Evolutionary conservation across 192 early-diverging fungal species (phyloP).

Genomic region (Backusella liffmaniae): DNA sequence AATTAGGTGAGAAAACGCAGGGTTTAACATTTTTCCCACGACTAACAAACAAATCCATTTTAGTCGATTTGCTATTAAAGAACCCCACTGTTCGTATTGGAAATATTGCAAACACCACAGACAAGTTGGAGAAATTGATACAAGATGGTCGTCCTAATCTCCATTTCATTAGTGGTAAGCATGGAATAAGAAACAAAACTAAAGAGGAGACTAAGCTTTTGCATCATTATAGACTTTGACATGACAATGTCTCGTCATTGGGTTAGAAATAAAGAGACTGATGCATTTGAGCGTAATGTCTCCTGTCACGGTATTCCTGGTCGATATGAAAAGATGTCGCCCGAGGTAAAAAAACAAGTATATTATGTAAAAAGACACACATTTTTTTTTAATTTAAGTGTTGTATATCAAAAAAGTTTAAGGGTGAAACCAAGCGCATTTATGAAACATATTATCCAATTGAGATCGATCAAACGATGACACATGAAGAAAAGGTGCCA

Average conservation of each 20-base stretch:
- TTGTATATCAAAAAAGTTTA: slow-evolving; percentile 40
- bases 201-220: not conserved
- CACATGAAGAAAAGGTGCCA: slow-evolving; percentile 56
- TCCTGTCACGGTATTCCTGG: slow-evolving; percentile 48
- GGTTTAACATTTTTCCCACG: not conserved
- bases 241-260: slow-evolving; percentile 65
- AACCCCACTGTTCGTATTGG: slow-evolving; percentile 36
- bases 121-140: slow-evolving; percentile 51
- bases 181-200: not conserved
- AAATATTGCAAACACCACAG: slow-evolving; percentile 30
- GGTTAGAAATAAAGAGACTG: slow-evolving; percentile 30
- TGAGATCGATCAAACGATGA: slow-evolving; percentile 52
- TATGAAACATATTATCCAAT: slow-evolving; percentile 73
- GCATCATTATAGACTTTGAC: slow-evolving; percentile 59
- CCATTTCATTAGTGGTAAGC: slow-evolving; percentile 59
- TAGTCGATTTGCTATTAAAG: slow-evolving; percentile 23
- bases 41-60: not conserved
- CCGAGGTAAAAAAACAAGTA: slow-evolving; percentile 33
- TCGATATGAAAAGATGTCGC: slow-evolving; percentile 26
- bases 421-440: slow-evolving; percentile 40
- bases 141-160: slow-evolving; percentile 44
- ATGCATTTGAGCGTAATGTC: slow-evolving; percentile 39
- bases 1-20: not conserved
- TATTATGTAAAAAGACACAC: not conserved
- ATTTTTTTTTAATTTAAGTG: not conserved